phyloP scores from a whole-genome alignment of 1,139 yeast genomes.

The Kluyveromyces sp. region DNA sequence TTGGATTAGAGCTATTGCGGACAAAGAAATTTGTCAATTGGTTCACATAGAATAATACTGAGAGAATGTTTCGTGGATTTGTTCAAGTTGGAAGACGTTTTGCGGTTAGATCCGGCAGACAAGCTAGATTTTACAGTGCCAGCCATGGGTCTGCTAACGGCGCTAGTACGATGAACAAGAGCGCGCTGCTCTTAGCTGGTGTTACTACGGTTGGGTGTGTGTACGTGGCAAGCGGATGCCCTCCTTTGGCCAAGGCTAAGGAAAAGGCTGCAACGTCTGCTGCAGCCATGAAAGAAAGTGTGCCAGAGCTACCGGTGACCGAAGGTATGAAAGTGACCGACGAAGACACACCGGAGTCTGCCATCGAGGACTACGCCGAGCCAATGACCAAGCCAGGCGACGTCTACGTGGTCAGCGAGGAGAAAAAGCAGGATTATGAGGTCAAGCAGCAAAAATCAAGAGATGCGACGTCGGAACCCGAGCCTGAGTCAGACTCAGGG shows the following conservation, averaged over 20 bases:
- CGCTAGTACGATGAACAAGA: background rate
- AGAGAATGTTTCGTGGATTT: constrained; percentile 5
- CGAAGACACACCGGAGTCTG: background rate
- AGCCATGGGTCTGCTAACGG: background rate
- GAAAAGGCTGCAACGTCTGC: background rate
- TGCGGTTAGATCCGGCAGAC: constrained; percentile 1
- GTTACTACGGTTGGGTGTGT: constrained; percentile 8
- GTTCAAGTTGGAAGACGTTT: constrained; percentile 3
- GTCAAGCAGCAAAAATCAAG: no score
- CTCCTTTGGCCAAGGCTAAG: constrained; percentile 2
- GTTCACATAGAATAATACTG: background rate
- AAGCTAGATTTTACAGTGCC: constrained; percentile 2
- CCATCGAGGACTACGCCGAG: constrained; percentile 3
- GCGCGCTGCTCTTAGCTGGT: constrained; percentile 8
- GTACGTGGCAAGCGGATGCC: constrained; percentile 7
- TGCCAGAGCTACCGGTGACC: background rate
- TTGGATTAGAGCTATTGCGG: no score
- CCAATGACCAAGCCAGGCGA: constrained; percentile 1
- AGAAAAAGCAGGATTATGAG: background rate
- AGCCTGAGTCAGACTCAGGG: no score
- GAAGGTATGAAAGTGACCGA: background rate
- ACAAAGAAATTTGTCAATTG: background rate
- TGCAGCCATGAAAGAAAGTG: background rate
- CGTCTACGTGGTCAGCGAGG: background rate
- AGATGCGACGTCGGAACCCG: no score